Evolutionary conservation across 2,329 filamentous ascomycete genomes (phyloP), one percentile per base, ranked within the genome.

Genomic region (Tolypocladium paradoxum): DNA sequence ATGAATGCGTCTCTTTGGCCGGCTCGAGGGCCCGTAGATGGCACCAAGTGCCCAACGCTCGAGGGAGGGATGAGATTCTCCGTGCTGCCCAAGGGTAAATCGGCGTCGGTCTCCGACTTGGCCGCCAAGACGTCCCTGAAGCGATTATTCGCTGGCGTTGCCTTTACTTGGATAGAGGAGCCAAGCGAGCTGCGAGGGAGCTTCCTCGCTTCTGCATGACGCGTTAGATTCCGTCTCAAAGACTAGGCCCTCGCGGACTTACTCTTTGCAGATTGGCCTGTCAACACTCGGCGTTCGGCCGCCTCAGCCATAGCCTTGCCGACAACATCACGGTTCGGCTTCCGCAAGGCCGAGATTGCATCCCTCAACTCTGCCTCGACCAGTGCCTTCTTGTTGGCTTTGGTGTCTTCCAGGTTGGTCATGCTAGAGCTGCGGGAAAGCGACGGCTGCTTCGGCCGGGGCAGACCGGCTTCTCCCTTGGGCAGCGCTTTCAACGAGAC

Each of bases 281-380:
- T 72, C 18, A 72, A 73, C 6, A 74, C 71, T 52, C 83, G 79
- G 60, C 78, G 78, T 64, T 90, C 85, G 5, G 81, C 78, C 29
- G 81, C 84, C 58, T 88, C 85, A 4, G 79, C 81, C 53, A 87
- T 75, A 37, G 82, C 78, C 60, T 83, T 84, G 34, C 83, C 82
- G 14, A 84, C 85, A 40, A 87, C 74, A 24, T 81, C 78, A 47
- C 88, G 80, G 61, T 92, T 90, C 1, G 88, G 88, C 67, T 84
- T 89, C 65, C 87, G 84, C 43, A 92, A 67, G 11, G 83, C 79
- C 6, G 79, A 80, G 49, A 93, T 91, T 9, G 88, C 88, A 54
- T 88, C 81, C 58, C 82, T 81, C 35, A 92, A 69, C 62, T 90
- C 84, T 31, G 83, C 81, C 48, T 89, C 82, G 2, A 89, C 76